These are phyloP conservation scores for Micractinium sp. DNA, from an alignment of 139 green algal genomes.

Conservation along the genomic window DNA sequence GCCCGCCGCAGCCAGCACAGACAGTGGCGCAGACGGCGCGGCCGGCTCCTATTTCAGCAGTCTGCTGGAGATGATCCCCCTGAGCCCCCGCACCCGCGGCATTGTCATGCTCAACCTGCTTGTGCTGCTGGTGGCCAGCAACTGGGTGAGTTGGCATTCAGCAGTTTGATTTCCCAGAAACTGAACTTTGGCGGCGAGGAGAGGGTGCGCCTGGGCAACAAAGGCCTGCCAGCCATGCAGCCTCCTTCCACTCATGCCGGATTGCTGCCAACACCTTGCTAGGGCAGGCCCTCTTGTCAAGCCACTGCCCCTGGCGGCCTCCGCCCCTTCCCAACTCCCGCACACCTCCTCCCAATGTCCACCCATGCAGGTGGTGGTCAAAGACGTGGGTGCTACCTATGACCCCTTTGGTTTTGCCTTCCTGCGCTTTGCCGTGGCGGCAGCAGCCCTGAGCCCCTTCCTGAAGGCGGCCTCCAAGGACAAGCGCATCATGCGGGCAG, in stretches of 20 bases:
- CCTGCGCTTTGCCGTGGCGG: conserved; percentile 53
- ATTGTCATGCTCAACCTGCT: conserved; percentile 53
- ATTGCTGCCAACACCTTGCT: neutral
- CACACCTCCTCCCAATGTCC: neutral
- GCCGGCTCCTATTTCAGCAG: neutral
- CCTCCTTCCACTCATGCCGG: neutral
- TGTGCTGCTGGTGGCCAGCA: conserved; percentile 47
- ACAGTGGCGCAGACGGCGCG: neutral
- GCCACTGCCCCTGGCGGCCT: neutral
- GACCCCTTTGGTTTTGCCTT: conserved; percentile 46
- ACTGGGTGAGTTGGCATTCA: conserved; percentile 41
- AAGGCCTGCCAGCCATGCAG: neutral
- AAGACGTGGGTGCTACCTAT: conserved; percentile 38
- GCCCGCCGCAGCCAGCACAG: neutral
- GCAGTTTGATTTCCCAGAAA: no score
- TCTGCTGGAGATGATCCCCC: conserved; percentile 8
- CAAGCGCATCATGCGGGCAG: conserved; percentile 30
- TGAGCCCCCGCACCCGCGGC: conserved; percentile 20
- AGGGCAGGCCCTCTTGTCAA: neutral
- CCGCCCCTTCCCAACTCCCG: neutral
- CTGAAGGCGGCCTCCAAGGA: conserved; percentile 27
- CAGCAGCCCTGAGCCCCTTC: conserved; percentile 50
- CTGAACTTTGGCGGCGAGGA: neutral
- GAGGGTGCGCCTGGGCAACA: neutral
- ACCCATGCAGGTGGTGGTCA: conserved; percentile 45